Conservation (phyloP, 352 stramenopile species). For the Phytophthora chlamydospora region DNA sequence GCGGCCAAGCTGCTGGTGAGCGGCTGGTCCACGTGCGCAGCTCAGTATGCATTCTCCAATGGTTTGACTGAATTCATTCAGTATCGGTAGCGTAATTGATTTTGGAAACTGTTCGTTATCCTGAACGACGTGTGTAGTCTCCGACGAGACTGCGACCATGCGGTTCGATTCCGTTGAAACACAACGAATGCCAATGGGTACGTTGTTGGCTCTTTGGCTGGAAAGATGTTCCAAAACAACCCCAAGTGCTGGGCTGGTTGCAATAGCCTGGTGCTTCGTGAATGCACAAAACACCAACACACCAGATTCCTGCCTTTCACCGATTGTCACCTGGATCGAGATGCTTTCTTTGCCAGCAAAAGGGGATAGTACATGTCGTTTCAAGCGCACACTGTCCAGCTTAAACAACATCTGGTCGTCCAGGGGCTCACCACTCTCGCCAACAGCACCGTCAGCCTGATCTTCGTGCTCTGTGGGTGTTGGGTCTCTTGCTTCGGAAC, state of each 20-base stretch:
- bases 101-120: slow-evolving; percentile 16
- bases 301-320: slow-evolving; percentile 20
- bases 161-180: slow-evolving; percentile 22
- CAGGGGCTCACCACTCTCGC: neutral
- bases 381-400: slow-evolving; percentile 45
- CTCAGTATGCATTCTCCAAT: slow-evolving; percentile 26
- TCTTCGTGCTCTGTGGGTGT: neutral
- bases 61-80: slow-evolving; percentile 18
- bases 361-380: slow-evolving; percentile 17
- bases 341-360: slow-evolving; percentile 48
- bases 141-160: slow-evolving; percentile 23
- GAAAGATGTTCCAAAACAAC: slow-evolving; percentile 2
- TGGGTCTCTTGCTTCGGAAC: neutral
- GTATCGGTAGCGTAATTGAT: slow-evolving; percentile 21
- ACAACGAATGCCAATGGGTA: slow-evolving; percentile 30
- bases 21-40: slow-evolving; percentile 10
- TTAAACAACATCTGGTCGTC: slow-evolving; percentile 26
- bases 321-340: slow-evolving; percentile 41
- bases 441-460: neutral
- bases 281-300: slow-evolving; percentile 44
- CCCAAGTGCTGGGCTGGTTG: slow-evolving; percentile 24
- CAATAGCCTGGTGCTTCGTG: slow-evolving; percentile 46
- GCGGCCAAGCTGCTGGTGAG: slow-evolving; percentile 2
- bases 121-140: slow-evolving; percentile 6
- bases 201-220: slow-evolving; percentile 2